These are phyloP conservation scores for Bruguiera hainesii DNA, from an alignment of 441 rosid species.

Conservation along the genomic window DNA sequence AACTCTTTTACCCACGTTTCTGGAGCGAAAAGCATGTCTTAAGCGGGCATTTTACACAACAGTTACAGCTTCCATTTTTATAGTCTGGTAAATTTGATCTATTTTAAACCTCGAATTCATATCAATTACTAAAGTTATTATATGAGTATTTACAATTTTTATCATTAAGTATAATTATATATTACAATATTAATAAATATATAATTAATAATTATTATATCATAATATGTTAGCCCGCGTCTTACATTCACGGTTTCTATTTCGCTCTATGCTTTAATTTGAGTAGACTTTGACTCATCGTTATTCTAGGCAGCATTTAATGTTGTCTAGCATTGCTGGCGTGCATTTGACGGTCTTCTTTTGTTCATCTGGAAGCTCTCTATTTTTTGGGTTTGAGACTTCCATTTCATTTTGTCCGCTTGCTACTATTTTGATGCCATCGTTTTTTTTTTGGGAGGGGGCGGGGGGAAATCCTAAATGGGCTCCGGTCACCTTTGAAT, in stretches of 20 bases:
- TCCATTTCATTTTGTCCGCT: slow-evolving; percentile 19
- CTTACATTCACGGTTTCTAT: too few relatives aligned
- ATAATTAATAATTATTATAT: too few relatives aligned
- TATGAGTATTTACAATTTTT: too few relatives aligned
- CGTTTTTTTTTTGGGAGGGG: neutral
- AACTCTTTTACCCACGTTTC: too few relatives aligned
- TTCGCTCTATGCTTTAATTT: neutral
- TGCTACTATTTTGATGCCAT: slow-evolving; percentile 17
- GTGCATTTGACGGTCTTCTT: slow-evolving; percentile 19
- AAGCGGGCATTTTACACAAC: neutral
- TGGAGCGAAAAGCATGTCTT: too few relatives aligned
- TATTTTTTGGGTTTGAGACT: neutral
- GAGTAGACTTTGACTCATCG: slow-evolving; percentile 14
- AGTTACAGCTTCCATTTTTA: slow-evolving; percentile 11
- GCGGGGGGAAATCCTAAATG: neutral
- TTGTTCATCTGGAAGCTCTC: slow-evolving; percentile 6
- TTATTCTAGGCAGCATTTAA: slow-evolving; percentile 4
- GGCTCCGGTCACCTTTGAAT: neutral
- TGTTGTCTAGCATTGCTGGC: slow-evolving; percentile 12
- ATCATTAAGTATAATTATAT: too few relatives aligned
- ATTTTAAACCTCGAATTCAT: too few relatives aligned
- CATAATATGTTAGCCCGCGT: too few relatives aligned
- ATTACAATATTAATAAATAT: too few relatives aligned
- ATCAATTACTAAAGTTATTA: too few relatives aligned
- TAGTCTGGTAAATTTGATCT: neutral